These are phyloP conservation scores for Lasiodiplodia hormozganensis DNA, from an alignment of 2,329 filamentous ascomycete species.

Conservation along the genomic window DNA sequence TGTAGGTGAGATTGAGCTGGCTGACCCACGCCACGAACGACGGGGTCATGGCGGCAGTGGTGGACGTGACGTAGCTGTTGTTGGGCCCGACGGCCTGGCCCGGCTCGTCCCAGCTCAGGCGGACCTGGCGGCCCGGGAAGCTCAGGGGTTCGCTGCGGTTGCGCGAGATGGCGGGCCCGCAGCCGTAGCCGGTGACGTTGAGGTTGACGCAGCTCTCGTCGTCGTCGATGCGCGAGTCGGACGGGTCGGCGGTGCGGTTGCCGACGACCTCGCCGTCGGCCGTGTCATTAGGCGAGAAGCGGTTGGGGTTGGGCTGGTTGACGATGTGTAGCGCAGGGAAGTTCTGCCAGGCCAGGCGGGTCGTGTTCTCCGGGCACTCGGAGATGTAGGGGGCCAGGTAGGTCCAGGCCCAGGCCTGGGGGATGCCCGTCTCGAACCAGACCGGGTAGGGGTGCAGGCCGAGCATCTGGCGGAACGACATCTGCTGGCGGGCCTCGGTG, in stretches of 20 bases:
- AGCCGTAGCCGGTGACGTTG: constrained; percentile 62
- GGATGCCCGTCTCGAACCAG: constrained; percentile 81
- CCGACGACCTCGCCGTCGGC: constrained; percentile 70
- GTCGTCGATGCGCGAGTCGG: constrained; percentile 51
- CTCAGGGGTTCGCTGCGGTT: constrained; percentile 76
- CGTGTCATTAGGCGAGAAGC: constrained; percentile 67
- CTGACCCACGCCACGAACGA: constrained; percentile 77
- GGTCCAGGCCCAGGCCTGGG: constrained; percentile 86
- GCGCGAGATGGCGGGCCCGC: constrained; percentile 68
- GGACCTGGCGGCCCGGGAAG: constrained; percentile 75
- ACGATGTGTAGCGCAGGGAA: constrained; percentile 74
- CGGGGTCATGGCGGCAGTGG: constrained; percentile 61
- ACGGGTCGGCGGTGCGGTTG: constrained; percentile 63
- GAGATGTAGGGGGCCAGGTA: constrained; percentile 82
- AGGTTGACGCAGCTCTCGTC: constrained; percentile 65
- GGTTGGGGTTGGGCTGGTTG: constrained; percentile 78
- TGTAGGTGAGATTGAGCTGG: constrained; percentile 68
- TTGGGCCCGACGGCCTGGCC: constrained; percentile 77
- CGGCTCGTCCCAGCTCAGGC: constrained; percentile 74
- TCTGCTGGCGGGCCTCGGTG: constrained; percentile 80
- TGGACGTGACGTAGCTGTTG: constrained; percentile 77
- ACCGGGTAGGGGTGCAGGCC: constrained; percentile 82
- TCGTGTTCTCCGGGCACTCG: constrained; percentile 74
- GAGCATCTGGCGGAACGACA: constrained; percentile 83
- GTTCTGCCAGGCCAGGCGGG: constrained; percentile 83